Conservation (phyloP, 345 rosid species). For the Sisymbrium altissimum region DNA sequence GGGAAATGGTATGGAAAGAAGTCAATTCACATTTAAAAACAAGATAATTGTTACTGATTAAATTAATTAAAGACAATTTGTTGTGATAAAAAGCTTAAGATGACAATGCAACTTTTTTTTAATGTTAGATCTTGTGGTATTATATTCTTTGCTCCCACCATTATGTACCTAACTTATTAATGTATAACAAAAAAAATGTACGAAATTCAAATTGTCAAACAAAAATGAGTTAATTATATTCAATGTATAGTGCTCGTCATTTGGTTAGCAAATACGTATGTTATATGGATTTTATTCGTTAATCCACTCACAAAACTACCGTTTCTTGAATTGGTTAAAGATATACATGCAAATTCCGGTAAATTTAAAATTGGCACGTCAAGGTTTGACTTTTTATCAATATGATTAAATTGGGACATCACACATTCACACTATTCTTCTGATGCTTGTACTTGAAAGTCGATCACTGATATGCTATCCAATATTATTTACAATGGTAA, state of each 20-base stretch:
- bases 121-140: no score
- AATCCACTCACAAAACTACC: no score
- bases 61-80: background rate
- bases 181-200: no score
- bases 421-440: background rate
- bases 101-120: background rate
- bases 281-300: no score
- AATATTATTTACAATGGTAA: no score
- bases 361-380: background rate
- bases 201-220: background rate
- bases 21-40: background rate
- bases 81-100: background rate
- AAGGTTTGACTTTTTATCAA: background rate
- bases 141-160: no score
- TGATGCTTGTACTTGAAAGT: no score
- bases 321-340: no score
- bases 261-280: background rate
- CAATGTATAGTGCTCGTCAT: no score
- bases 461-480: no score
- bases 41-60: background rate
- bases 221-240: no score
- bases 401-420: background rate
- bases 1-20: background rate
- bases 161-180: no score
- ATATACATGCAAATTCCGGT: background rate